Base-by-base conservation (phyloP, 2,329 filamentous ascomycete genomes). In the Geoglossum cookeanum region DNA sequence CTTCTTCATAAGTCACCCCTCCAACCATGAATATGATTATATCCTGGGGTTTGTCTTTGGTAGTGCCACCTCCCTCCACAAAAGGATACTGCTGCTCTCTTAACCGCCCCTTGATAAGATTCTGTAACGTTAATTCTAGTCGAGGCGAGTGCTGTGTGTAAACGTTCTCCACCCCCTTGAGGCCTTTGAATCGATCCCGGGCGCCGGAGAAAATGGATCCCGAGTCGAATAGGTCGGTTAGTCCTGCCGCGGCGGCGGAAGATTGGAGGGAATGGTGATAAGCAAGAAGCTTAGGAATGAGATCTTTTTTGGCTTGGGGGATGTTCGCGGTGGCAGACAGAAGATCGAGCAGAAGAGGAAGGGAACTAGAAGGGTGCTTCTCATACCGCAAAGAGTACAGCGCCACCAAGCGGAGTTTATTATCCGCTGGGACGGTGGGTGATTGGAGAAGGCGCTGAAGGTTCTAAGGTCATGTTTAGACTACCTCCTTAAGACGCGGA, bases 91-190 rank as follows among this genome's bases (percentile, higher is more conserved):
- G 81, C 62, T 89, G 80, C 65, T 94, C 87, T 64, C 82, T 85
- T 59, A 98, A 71, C 33, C 86, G 81, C 0, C 92, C 94, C 67
- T 95, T 96, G 72, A 97, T 90, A 55, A 98, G 74, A 64, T 91
- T 91, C 67, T 96, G 91, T 17, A 98, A 72, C 0, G 89, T 97
- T 29, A 79, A 79, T 68, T 96, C 90, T 15, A 98, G 71, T 27
- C 88, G 78, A 0, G 94, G 89, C 4, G 88, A 94, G 69, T 98
- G 92, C 68, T 98, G 94, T 0, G 92, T 98, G 68, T 98, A 98
- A 32, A 98, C 92, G 64, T 98, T 98, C 68, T 98, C 94, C 0
- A 98, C 92, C 1, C 92, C 92, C 66, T 97, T 96, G 13, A 98
- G 76, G 0, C 92, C 92, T 66, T 94, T 95, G 69, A 98, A 89